phyloP scores from a whole-genome alignment of 2,329 filamentous ascomycete genomes.

The Nemania abortiva region DNA sequence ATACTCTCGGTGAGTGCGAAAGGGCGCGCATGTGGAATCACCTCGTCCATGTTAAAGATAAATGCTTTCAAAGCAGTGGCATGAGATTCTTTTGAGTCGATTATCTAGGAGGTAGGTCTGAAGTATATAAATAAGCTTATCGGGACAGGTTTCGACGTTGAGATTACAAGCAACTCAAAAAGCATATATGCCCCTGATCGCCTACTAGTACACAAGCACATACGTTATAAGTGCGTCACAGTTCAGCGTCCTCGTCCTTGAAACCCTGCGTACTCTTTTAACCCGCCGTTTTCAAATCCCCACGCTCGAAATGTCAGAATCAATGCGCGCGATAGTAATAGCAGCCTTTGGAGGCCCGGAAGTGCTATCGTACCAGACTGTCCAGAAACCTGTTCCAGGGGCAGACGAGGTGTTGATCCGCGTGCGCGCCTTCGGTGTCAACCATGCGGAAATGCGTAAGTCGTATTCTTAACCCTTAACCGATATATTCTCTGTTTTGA shows the following conservation, averaged over 20 bases:
- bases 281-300: neutral
- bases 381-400: constrained; percentile 47
- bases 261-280: neutral
- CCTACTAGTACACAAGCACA: neutral
- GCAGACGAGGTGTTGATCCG: constrained; percentile 51
- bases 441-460: constrained; percentile 58
- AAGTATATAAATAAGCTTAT: constrained; percentile 1
- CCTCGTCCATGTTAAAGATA: neutral
- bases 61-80: constrained; percentile 19
- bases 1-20: constrained; percentile 4
- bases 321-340: constrained; percentile 54
- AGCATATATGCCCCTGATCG: neutral
- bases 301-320: constrained; percentile 31
- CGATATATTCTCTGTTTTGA: neutral
- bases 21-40: constrained; percentile 29
- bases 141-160: neutral
- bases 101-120: neutral
- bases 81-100: neutral
- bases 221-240: neutral
- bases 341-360: constrained; percentile 50
- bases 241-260: neutral
- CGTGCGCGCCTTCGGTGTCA: constrained; percentile 58
- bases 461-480: neutral
- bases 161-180: neutral
- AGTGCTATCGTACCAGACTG: constrained; percentile 46